Conservation (phyloP, 208 protist species). For the Acanthamoeba lugdunensis region DNA sequence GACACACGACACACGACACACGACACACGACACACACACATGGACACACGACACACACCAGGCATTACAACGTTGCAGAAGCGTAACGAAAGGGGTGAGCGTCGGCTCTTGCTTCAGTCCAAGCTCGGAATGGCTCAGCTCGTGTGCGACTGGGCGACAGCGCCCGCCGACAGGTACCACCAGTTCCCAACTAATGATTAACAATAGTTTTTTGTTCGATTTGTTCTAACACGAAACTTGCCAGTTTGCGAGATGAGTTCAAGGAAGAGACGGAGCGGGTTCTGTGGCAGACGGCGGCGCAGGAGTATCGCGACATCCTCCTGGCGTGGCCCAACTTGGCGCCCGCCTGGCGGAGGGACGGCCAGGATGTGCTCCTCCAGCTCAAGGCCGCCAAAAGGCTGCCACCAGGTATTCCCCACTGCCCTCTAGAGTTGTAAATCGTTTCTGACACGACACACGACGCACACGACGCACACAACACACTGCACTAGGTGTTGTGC, state of each 20-base stretch:
- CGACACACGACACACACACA: too few species aligned
- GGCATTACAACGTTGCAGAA: conserved; percentile 16
- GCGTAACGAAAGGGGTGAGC: conserved; percentile 46
- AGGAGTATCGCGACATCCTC: conserved; percentile 41
- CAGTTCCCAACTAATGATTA: too few species aligned
- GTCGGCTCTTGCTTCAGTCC: conserved; percentile 1
- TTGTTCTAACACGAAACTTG: neutral
- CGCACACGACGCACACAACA: too few species aligned
- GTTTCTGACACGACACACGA: neutral
- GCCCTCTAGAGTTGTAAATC: neutral
- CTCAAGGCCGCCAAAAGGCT: conserved; percentile 1
- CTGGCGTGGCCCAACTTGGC: neutral
- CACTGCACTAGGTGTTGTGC: neutral
- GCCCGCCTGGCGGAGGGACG: neutral
- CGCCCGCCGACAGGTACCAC: neutral
- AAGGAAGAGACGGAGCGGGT: conserved; percentile 30
- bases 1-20: too few species aligned
- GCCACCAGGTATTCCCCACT: neutral
- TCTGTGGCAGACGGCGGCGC: conserved; percentile 37
- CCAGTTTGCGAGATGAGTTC: conserved; percentile 21
- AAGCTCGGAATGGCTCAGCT: conserved; percentile 22
- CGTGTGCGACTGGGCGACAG: conserved; percentile 39
- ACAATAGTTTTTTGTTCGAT: neutral
- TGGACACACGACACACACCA: neutral
- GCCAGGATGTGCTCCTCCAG: neutral